Evolutionary conservation across 2,329 filamentous ascomycete species (phyloP).

Genomic region (Fusarium pilosicola): DNA sequence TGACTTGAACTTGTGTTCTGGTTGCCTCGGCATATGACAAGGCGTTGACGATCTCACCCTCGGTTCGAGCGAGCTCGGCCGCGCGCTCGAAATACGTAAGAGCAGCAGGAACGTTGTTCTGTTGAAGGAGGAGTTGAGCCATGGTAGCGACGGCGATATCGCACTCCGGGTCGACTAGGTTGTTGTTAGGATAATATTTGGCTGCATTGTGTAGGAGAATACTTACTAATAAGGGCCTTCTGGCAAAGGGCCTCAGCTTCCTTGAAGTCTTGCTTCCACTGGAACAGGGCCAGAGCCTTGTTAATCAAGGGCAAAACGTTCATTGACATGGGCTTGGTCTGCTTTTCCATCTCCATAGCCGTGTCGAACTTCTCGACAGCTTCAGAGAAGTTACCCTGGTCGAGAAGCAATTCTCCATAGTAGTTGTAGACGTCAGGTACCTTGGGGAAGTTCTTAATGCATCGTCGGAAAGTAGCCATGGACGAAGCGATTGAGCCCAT

Average conservation of each 20-base stretch:
- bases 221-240: slow-evolving; percentile 94
- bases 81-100: slow-evolving; percentile 97
- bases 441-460: slow-evolving; percentile 98
- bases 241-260: slow-evolving; percentile 97
- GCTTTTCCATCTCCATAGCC: slow-evolving; percentile 98
- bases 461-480: slow-evolving; percentile 97
- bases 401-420: slow-evolving; percentile 95
- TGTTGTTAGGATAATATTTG: slow-evolving; percentile 47
- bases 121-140: slow-evolving; percentile 96
- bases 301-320: slow-evolving; percentile 98
- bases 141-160: slow-evolving; percentile 99
- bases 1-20: slow-evolving; percentile 91
- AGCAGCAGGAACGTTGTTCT: slow-evolving; percentile 95
- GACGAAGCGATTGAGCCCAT: slow-evolving; percentile 98
- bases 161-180: slow-evolving; percentile 92
- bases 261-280: slow-evolving; percentile 96
- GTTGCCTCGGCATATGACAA: slow-evolving; percentile 97
- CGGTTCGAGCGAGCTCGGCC: slow-evolving; percentile 91
- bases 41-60: slow-evolving; percentile 95
- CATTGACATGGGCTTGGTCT: slow-evolving; percentile 92
- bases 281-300: slow-evolving; percentile 96
- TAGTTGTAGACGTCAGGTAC: slow-evolving; percentile 99
- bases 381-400: slow-evolving; percentile 95
- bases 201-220: slow-evolving; percentile 2
- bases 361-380: slow-evolving; percentile 98